Percentiles rank a stretch among this genome's conserved stretches.
Evolutionary conservation across 768 basidiomycete species (phyloP).

Genomic region (Russula lepida): DNA sequence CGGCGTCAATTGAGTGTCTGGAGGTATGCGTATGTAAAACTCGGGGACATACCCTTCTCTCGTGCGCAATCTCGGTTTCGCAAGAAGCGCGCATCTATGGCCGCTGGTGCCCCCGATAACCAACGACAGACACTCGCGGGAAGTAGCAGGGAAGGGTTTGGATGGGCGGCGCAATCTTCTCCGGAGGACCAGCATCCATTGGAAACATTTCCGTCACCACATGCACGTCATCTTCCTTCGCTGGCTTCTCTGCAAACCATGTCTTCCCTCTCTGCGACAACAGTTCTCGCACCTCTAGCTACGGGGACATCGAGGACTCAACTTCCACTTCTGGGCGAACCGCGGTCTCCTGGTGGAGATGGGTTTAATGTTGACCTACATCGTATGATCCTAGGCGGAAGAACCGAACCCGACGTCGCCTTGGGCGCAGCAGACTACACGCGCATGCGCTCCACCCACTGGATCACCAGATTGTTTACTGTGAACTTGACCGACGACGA

Average conservation of each 20-base stretch:
- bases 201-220: constrained; percentile 27
- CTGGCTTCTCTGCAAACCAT: constrained; percentile 45
- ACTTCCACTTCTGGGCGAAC: neutral
- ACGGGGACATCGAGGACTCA: constrained; percentile 19
- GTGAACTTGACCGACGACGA: constrained; percentile 39
- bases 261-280: constrained; percentile 43
- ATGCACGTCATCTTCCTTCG: constrained; percentile 24
- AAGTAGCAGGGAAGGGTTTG: constrained; percentile 14
- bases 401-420: constrained; percentile 36
- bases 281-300: constrained; percentile 31
- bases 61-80: constrained; percentile 29
- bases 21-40: constrained; percentile 62
- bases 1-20: constrained; percentile 52
- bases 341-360: constrained; percentile 36
- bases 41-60: constrained; percentile 44
- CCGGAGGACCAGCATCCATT: constrained; percentile 29
- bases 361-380: constrained; percentile 56
- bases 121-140: constrained; percentile 22
- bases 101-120: constrained; percentile 14
- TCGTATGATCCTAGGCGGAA: constrained; percentile 54
- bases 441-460: constrained; percentile 62
- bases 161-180: constrained; percentile 15
- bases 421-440: constrained; percentile 45
- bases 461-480: constrained; percentile 56
- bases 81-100: constrained; percentile 31